A percentile compares a stretch with the other conserved stretches of the same genome.
phyloP scores from a whole-genome alignment of 106 monocot species.

The Acorus calamus region DNA sequence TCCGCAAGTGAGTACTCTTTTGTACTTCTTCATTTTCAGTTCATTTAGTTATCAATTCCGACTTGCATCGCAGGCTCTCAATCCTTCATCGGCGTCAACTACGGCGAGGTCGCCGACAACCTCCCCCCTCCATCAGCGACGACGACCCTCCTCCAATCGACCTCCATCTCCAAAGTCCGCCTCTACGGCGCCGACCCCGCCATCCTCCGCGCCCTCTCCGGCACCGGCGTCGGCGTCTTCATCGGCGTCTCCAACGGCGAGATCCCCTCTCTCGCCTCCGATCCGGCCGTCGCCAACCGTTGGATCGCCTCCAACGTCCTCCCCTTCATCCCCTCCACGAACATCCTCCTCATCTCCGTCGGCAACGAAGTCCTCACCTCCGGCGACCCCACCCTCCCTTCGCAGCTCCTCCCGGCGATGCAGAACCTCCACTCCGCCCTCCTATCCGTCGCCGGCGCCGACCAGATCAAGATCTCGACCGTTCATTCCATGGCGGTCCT shows the following conservation, averaged over 20 bases:
- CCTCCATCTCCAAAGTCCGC: conserved; percentile 15
- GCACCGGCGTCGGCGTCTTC: conserved; percentile 8
- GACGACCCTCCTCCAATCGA: conserved; percentile 11
- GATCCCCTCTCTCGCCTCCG: conserved; percentile 13
- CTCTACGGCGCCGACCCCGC: conserved; percentile 19
- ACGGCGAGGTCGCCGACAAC: conserved; percentile 13
- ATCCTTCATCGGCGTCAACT: conserved; percentile 22
- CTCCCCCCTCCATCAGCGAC: conserved; percentile 8
- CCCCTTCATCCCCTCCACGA: conserved; percentile 5
- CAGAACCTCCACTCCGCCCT: conserved; percentile 8
- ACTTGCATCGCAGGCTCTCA: background rate
- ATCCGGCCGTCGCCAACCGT: conserved; percentile 4
- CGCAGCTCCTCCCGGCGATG: conserved; percentile 20
- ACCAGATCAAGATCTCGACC: conserved; percentile 30
- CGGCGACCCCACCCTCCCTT: conserved; percentile 1
- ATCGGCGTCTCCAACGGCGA: conserved; percentile 20
- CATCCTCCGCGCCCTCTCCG: conserved; percentile 14
- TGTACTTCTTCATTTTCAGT: background rate
- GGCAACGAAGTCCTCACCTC: conserved; percentile 21
- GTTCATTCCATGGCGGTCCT: conserved; percentile 57
- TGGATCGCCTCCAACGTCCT: conserved; percentile 17
- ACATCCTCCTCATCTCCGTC: conserved; percentile 11
- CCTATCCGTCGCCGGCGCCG: background rate
- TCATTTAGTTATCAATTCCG: background rate
- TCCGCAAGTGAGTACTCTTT: no score